Conservation (phyloP, 2,329 filamentous ascomycete genomes). For the Periconia sp. region DNA sequence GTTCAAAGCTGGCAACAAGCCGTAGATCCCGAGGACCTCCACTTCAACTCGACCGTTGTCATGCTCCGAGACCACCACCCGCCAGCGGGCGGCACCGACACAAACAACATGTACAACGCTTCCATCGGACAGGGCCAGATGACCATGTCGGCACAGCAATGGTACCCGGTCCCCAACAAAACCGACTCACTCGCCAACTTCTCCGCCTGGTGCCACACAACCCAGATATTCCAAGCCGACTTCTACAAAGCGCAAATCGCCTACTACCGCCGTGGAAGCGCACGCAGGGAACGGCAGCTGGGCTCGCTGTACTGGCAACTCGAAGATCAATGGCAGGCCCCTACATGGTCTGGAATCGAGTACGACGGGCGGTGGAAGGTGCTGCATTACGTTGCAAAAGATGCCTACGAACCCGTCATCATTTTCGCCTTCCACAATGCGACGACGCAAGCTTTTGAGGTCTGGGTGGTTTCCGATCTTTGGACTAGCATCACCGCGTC, state of each 20-base stretch:
- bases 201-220: constrained; percentile 62
- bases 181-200: constrained; percentile 59
- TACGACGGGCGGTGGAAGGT: constrained; percentile 66
- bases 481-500: constrained; percentile 54
- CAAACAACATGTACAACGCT: constrained; percentile 49
- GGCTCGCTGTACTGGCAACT: constrained; percentile 67
- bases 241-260: constrained; percentile 63
- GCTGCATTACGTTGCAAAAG: constrained; percentile 59
- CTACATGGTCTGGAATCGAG: constrained; percentile 65
- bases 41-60: constrained; percentile 60
- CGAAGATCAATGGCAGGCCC: constrained; percentile 66
- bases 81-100: constrained; percentile 52
- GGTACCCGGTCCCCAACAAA: constrained; percentile 61
- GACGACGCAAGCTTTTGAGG: constrained; percentile 52
- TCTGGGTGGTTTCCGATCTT: constrained; percentile 61
- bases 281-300: constrained; percentile 59
- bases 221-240: constrained; percentile 66
- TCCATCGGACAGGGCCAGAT: constrained; percentile 57
- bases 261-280: constrained; percentile 63
- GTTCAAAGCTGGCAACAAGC: constrained; percentile 61
- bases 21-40: constrained; percentile 53
- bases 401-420: constrained; percentile 61
- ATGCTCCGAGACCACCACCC: constrained; percentile 63
- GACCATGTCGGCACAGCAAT: constrained; percentile 57
- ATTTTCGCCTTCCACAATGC: constrained; percentile 60